Evolutionary conservation across 768 basidiomycete genomes (phyloP).

Genomic region (Calvatia gigantea): DNA sequence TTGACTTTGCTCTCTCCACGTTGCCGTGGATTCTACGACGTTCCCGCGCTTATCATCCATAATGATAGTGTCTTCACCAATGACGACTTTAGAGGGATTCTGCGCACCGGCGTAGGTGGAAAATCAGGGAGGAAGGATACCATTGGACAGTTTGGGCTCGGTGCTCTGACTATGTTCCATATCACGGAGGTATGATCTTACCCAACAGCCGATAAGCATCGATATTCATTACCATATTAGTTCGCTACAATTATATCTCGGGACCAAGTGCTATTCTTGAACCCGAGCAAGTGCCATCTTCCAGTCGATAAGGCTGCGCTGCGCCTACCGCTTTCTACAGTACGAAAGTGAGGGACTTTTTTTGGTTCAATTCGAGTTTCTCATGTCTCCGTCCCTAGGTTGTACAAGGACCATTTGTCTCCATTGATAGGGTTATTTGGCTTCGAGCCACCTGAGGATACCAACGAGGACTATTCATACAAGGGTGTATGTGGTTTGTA

Average conservation of each 20-base stretch:
- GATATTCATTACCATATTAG: slow-evolving; percentile 16
- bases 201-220: background rate
- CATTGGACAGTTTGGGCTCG: slow-evolving; percentile 51
- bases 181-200: slow-evolving; percentile 39
- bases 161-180: slow-evolving; percentile 50
- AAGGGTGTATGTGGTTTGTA: slow-evolving; percentile 33
- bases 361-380: background rate
- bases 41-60: slow-evolving; percentile 38
- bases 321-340: slow-evolving; percentile 26
- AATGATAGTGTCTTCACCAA: slow-evolving; percentile 40
- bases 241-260: slow-evolving; percentile 32
- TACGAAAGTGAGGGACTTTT: slow-evolving; percentile 27
- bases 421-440: slow-evolving; percentile 37
- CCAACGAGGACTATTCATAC: slow-evolving; percentile 24
- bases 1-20: slow-evolving; percentile 26
- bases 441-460: slow-evolving; percentile 23
- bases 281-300: slow-evolving; percentile 41
- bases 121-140: slow-evolving; percentile 33
- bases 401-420: slow-evolving; percentile 38
- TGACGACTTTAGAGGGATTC: slow-evolving; percentile 44
- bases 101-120: slow-evolving; percentile 40
- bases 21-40: slow-evolving; percentile 31
- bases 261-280: slow-evolving; percentile 33
- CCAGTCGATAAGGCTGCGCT: slow-evolving; percentile 31
- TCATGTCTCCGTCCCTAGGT: slow-evolving; percentile 22